Percentiles rank a stretch among this genome's conserved stretches.
Conservation (phyloP, 345 rosid species). For the Lumnitzera racemosa region DNA sequence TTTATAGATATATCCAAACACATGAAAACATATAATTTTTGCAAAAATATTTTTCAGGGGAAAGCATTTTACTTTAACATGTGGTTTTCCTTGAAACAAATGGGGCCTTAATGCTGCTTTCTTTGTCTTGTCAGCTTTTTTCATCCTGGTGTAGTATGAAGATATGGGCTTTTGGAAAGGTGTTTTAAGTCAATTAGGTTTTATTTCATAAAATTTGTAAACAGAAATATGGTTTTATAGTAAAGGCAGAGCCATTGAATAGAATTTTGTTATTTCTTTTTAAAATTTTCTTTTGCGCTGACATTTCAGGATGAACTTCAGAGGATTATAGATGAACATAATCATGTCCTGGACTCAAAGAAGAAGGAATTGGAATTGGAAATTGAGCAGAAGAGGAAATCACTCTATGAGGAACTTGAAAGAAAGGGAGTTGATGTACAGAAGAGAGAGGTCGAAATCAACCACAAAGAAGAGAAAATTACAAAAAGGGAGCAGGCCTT, state of each 20-base stretch:
- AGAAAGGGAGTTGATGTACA: constrained; percentile 61
- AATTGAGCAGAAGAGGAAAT: constrained; percentile 68
- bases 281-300: constrained; percentile 3
- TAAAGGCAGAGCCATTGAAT: neutral
- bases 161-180: too few species aligned
- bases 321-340: constrained; percentile 72
- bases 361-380: constrained; percentile 70
- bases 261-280: neutral
- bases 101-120: too few species aligned
- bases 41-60: too few species aligned
- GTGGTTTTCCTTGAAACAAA: too few species aligned
- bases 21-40: too few species aligned
- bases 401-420: constrained; percentile 59
- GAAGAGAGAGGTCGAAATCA: constrained; percentile 77
- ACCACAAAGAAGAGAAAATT: constrained; percentile 78
- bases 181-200: too few species aligned
- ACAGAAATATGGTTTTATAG: too few species aligned
- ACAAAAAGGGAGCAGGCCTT: constrained; percentile 66
- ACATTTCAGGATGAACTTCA: constrained; percentile 60
- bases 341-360: constrained; percentile 57
- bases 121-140: too few species aligned
- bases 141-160: too few species aligned
- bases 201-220: too few species aligned
- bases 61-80: too few species aligned
- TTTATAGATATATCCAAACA: too few species aligned